These are phyloP conservation scores for Candida wancherniae DNA, from an alignment of 805 yeast species.

Conservation along the genomic window DNA sequence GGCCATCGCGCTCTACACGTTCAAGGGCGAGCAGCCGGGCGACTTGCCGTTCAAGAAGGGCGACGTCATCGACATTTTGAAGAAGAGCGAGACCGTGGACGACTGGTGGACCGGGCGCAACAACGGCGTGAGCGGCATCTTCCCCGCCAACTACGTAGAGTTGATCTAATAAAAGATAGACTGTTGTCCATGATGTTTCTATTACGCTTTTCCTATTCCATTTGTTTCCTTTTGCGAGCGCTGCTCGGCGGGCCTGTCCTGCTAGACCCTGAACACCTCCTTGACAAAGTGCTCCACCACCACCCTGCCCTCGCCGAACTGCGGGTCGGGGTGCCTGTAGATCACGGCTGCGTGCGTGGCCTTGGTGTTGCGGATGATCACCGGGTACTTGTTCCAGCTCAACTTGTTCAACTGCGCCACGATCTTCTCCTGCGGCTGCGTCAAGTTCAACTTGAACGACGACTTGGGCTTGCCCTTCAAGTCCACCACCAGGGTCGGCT, in stretches of 20 bases:
- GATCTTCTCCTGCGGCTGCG: slow-evolving; percentile 7
- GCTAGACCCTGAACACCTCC: slow-evolving; percentile 19
- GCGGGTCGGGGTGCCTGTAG: slow-evolving; percentile 49
- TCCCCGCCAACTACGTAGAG: slow-evolving; percentile 96
- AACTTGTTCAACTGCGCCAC: slow-evolving; percentile 8
- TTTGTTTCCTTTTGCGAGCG: too few species aligned
- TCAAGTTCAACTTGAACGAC: slow-evolving; percentile 9
- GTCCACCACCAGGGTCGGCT: slow-evolving; percentile 5
- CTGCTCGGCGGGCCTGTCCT: background rate
- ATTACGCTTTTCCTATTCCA: too few species aligned
- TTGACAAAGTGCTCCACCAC: slow-evolving; percentile 64
- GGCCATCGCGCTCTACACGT: slow-evolving; percentile 85
- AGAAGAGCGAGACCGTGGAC: slow-evolving; percentile 81
- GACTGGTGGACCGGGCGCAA: slow-evolving; percentile 99
- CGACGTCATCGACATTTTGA: slow-evolving; percentile 81
- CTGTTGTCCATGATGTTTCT: background rate
- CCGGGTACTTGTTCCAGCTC: slow-evolving; percentile 14
- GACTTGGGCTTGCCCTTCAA: slow-evolving; percentile 10
- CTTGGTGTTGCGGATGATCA: slow-evolving; percentile 50
- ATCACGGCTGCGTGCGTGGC: slow-evolving; percentile 82
- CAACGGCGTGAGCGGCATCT: slow-evolving; percentile 82
- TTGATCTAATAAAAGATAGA: slow-evolving; percentile 45
- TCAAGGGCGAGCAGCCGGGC: slow-evolving; percentile 90
- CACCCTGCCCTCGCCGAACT: slow-evolving; percentile 62
- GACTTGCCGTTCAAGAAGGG: slow-evolving; percentile 93